Percentiles rank a stretch among this genome's conserved stretches.
phyloP scores from a whole-genome alignment of 2,329 filamentous ascomycete genomes.

The Monilinia polystroma region DNA sequence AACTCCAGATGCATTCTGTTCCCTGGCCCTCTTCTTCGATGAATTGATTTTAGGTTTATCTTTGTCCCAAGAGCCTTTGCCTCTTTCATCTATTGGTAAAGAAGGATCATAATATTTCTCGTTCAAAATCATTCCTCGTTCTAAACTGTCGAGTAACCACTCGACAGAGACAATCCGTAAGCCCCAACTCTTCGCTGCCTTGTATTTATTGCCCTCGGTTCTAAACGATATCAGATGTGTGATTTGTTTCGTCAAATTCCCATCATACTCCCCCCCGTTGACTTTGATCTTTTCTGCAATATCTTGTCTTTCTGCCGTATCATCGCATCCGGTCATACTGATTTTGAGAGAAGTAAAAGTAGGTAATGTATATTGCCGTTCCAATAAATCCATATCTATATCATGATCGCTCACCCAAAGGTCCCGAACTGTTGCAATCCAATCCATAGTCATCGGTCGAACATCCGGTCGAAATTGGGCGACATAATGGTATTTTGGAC shows the following conservation, averaged over 20 bases:
- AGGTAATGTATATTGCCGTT: conserved; percentile 63
- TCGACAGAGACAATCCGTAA: conserved; percentile 76
- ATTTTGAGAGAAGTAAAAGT: conserved; percentile 63
- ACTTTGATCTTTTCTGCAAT: conserved; percentile 64
- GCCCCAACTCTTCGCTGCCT: conserved; percentile 79
- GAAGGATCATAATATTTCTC: conserved; percentile 80
- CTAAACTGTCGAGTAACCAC: conserved; percentile 82
- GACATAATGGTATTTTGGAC: conserved; percentile 93
- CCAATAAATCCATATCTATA: conserved; percentile 69
- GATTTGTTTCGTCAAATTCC: conserved; percentile 80
- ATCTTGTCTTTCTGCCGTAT: conserved; percentile 64
- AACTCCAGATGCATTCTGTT: conserved; percentile 45
- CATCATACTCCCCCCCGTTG: conserved; percentile 81
- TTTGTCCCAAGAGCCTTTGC: conserved; percentile 71
- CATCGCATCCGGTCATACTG: conserved; percentile 69
- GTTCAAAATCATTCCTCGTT: conserved; percentile 86
- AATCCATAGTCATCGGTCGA: conserved; percentile 75
- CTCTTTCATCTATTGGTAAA: conserved; percentile 68
- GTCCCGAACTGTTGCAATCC: conserved; percentile 77
- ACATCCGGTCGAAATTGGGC: conserved; percentile 86
- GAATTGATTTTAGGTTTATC: conserved; percentile 48
- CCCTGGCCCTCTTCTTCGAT: conserved; percentile 60
- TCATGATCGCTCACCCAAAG: conserved; percentile 79
- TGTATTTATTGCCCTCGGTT: conserved; percentile 85
- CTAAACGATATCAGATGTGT: conserved; percentile 83